Evolutionary conservation across 2,329 filamentous ascomycete species (phyloP), one percentile per base, ranked within the genome.

Genomic region (Fonsecaea monophora): DNA sequence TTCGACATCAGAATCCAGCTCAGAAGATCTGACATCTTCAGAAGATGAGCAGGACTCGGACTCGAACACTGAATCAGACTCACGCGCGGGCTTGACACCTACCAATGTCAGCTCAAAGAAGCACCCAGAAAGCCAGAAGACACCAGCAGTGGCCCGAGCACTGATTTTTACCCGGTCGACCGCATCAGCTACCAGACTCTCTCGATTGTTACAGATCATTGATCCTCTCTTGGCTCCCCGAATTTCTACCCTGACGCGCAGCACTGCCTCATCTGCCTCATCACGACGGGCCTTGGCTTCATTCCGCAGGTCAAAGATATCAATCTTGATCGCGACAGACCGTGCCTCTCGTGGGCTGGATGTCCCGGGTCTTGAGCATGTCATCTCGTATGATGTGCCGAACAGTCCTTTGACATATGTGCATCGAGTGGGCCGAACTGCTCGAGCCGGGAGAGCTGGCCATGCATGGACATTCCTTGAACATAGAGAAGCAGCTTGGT

Each of bases 81-180:
- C 60, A 7, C 8, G 18, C 10, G 37, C 35, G 10, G 6, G 37
- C 18, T 34, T 1, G 42, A 6, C 60, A 12, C 30, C 32, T 9
- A 9, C 54, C 59, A 67, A n/a, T 18, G 18, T 92, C 92, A 21
- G 89, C 96, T n/a, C 12, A 32, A 13, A 21, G 12, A 30, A 38
- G 32, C 3, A 2, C 9, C 1, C 45, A 25, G 45, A 60, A 21
- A 61, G 34, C 15, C 45, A 53, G 18, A 15, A 72, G 94, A 92
- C 0, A 92, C 97, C 79, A 91, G 93, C 73, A 93, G 97, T 79
- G 91, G 94, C 77, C 97, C 90, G 91, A 0, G 85, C 89, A 74
- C 96, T 99, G 75, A 89, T 99, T 69, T 99, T 99, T 82, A 93
- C 91, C 83, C 98, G 98, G 80, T 89, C 92, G 55, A 96, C 93